phyloP scores from a whole-genome alignment of 2,329 filamentous ascomycete genomes.

The Microascus cirrosus region DNA sequence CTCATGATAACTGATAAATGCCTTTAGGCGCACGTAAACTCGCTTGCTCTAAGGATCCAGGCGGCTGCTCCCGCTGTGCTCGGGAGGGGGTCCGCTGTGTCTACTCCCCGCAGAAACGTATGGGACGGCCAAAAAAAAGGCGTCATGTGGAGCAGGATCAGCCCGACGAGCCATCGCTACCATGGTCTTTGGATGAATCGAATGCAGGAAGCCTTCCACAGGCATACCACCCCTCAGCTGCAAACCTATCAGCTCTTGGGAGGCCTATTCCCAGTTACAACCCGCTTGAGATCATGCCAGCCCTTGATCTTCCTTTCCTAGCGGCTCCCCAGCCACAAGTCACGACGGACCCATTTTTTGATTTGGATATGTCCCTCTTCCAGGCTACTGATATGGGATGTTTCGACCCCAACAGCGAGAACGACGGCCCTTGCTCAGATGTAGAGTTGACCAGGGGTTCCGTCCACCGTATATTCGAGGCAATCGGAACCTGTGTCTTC shows the following conservation, averaged over 20 bases:
- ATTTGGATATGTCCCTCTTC: not conserved
- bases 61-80: conserved; percentile 47
- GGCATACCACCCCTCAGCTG: not conserved
- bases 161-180: not conserved
- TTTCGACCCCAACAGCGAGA: not conserved
- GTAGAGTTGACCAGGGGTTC: not conserved
- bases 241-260: not conserved
- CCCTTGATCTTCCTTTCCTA: not conserved
- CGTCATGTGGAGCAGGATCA: conserved; percentile 13
- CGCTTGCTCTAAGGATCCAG: conserved; percentile 50
- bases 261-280: not conserved
- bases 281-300: not conserved
- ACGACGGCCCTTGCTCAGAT: not conserved
- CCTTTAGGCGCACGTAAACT: conserved; percentile 47
- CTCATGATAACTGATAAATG: not conserved
- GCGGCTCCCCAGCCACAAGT: not conserved
- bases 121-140: conserved; percentile 54
- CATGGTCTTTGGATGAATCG: not conserved
- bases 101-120: conserved; percentile 55
- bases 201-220: not conserved
- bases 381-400: not conserved
- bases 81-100: conserved; percentile 45
- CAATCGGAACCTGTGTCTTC: not conserved
- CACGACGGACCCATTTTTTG: not conserved
- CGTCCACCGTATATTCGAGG: not conserved